Evolutionary conservation across 2,329 filamentous ascomycete genomes (phyloP).

Genomic region (Proliferodiscus dingleyae): DNA sequence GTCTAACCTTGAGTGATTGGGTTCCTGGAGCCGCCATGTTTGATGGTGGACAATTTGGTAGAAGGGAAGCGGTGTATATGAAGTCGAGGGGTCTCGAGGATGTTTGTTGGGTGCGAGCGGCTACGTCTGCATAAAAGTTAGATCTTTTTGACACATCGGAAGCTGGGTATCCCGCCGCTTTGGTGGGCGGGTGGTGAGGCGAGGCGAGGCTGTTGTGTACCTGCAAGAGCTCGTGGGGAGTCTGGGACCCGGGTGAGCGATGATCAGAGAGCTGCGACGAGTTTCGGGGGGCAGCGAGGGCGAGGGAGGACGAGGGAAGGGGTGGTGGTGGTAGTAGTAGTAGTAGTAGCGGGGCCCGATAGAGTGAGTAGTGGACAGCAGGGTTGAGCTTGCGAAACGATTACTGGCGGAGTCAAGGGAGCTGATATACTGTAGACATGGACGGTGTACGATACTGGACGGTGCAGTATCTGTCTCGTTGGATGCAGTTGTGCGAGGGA

Average conservation of each 20-base stretch:
- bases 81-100: constrained; percentile 11
- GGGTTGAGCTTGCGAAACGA: too few species aligned
- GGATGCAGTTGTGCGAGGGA: neutral
- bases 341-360: neutral
- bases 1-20: constrained; percentile 81
- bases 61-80: constrained; percentile 8
- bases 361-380: neutral
- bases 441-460: too few species aligned
- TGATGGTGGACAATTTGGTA: constrained; percentile 13
- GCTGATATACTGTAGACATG: too few species aligned
- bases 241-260: neutral
- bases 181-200: constrained; percentile 10
- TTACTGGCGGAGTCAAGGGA: too few species aligned
- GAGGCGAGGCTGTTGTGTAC: constrained; percentile 8
- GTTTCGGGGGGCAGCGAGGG: constrained; percentile 4
- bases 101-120: constrained; percentile 18
- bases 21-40: constrained; percentile 71
- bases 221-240: neutral
- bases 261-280: constrained; percentile 15
- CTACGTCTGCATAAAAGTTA: constrained; percentile 25
- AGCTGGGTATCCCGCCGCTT: constrained; percentile 21
- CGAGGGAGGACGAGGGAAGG: neutral
- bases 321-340: too few species aligned
- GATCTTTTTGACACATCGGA: constrained; percentile 27
- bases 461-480: too few species aligned